A percentile compares a stretch with the other conserved stretches of the same genome.
phyloP scores from a whole-genome alignment of 1,284 basidiomycete genomes.

The Microbotryum scabiosae region DNA sequence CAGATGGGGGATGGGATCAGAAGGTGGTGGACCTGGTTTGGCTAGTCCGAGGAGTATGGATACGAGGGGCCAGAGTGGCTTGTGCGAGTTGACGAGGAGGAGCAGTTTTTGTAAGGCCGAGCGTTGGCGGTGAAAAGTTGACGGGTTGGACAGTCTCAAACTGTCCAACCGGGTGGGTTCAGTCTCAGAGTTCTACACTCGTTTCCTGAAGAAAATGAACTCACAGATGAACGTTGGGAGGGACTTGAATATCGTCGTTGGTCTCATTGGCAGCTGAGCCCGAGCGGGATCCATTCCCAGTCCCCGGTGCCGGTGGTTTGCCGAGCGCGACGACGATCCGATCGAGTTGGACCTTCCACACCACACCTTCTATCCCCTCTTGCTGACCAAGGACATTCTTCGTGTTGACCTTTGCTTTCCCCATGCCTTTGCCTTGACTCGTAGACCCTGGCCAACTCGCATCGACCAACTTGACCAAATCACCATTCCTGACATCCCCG shows the following conservation, averaged over 20 bases:
- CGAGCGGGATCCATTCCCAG: not conserved
- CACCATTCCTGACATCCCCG: constrained; percentile 30
- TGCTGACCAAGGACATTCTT: constrained; percentile 14
- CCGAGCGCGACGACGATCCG: constrained; percentile 29
- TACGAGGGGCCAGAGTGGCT: constrained; percentile 8
- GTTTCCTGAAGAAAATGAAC: not conserved
- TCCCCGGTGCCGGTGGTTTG: not conserved
- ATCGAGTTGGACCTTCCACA: constrained; percentile 25
- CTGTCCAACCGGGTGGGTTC: not conserved
- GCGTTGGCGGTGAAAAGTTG: constrained; percentile 20
- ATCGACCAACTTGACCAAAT: constrained; percentile 9
- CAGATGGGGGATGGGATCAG: not conserved
- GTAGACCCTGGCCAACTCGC: not conserved
- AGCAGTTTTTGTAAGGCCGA: constrained; percentile 6
- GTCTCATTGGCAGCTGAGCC: constrained; percentile 4
- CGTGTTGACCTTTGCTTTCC: not conserved
- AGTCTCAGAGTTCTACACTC: not conserved
- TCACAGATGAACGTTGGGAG: constrained; percentile 21
- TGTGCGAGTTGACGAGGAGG: constrained; percentile 5
- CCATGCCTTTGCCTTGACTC: not conserved
- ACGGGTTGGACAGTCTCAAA: constrained; percentile 23
- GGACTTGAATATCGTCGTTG: constrained; percentile 19
- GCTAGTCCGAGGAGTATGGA: constrained; percentile 15
- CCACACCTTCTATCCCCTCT: constrained; percentile 28
- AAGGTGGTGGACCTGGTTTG: not conserved